These are phyloP conservation scores for Chlamydomonas schloesseri DNA, from an alignment of 139 green algal genomes.

Conservation along the genomic window DNA sequence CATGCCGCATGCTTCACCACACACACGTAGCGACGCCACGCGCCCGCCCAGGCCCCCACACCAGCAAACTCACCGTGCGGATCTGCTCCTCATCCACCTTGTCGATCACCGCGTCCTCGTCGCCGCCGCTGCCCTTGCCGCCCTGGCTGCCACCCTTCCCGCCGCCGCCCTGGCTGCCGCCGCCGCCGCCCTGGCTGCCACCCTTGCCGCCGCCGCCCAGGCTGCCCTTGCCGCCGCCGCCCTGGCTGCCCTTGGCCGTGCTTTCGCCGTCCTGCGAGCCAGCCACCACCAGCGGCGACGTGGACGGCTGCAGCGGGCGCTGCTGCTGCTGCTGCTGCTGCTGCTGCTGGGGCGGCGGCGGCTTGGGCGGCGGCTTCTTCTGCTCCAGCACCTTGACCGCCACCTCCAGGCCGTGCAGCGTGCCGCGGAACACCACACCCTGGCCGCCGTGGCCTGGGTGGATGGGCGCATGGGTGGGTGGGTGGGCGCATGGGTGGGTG, in stretches of 20 bases:
- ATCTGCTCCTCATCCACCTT: not conserved
- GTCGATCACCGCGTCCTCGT: not conserved
- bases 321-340: too few relatives aligned
- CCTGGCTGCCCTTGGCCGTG: not conserved
- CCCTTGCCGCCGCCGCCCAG: not conserved
- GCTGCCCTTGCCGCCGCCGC: not conserved
- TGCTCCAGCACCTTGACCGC: conserved; percentile 31
- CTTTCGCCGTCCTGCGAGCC: too few relatives aligned
- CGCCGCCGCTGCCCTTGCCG: not conserved
- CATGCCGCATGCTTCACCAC: too few relatives aligned
- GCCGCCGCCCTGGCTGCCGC: not conserved
- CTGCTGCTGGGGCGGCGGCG: too few relatives aligned
- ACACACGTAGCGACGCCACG: too few relatives aligned
- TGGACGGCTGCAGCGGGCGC: not conserved
- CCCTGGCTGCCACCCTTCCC: not conserved
- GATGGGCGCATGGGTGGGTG: too few relatives aligned
- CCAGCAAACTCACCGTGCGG: too few relatives aligned
- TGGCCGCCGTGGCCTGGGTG: conserved; percentile 15
- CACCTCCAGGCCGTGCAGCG: conserved; percentile 12
- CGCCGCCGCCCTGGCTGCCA: not conserved
- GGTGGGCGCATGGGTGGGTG: too few relatives aligned
- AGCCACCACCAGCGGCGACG: too few relatives aligned
- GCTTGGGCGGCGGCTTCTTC: too few relatives aligned
- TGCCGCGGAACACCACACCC: conserved; percentile 33
- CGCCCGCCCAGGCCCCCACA: too few relatives aligned